phyloP scores from a whole-genome alignment of 2,329 filamentous ascomycete genomes.

The Calonectria pseudoturangicola region DNA sequence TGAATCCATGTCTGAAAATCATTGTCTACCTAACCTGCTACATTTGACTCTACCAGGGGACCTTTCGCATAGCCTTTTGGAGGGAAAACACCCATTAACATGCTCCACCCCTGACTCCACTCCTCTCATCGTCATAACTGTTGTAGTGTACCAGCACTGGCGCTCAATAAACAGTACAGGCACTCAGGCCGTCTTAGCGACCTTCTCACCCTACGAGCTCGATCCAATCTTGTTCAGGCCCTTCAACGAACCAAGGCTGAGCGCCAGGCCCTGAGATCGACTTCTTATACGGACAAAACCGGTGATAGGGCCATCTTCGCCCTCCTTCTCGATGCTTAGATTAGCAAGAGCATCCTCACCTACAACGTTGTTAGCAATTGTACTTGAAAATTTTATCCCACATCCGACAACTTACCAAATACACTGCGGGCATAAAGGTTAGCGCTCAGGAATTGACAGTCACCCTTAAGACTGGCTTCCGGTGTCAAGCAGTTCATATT shows the following conservation, averaged over 20 bases:
- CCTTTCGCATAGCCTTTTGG: conserved; percentile 56
- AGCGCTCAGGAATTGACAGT: conserved; percentile 97
- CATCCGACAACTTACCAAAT: conserved; percentile 84
- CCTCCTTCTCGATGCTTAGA: conserved; percentile 97
- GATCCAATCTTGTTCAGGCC: conserved; percentile 88
- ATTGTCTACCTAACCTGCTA: conserved; percentile 57
- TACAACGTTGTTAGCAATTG: conserved; percentile 63
- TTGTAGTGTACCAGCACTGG: conserved; percentile 49
- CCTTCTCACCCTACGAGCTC: conserved; percentile 51
- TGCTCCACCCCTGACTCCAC: conserved; percentile 58
- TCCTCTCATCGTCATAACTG: conserved; percentile 55
- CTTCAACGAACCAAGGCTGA: conserved; percentile 95
- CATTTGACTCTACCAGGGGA: conserved; percentile 56
- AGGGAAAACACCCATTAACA: conserved; percentile 58
- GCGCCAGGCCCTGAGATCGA: conserved; percentile 93
- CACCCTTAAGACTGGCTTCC: conserved; percentile 95
- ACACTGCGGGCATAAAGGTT: conserved; percentile 98
- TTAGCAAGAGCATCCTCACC: conserved; percentile 99
- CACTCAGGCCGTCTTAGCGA: conserved; percentile 32
- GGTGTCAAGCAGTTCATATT: conserved; percentile 99
- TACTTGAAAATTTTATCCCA: not conserved
- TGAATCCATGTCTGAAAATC: conserved; percentile 52
- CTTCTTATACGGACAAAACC: conserved; percentile 99
- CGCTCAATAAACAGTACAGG: conserved; percentile 42
- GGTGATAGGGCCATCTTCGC: conserved; percentile 94